Percentiles rank a stretch among this genome's conserved stretches.
Evolutionary conservation across 495 filamentous ascomycete species (phyloP).

Genomic region (Aspergillus nidulans): DNA sequence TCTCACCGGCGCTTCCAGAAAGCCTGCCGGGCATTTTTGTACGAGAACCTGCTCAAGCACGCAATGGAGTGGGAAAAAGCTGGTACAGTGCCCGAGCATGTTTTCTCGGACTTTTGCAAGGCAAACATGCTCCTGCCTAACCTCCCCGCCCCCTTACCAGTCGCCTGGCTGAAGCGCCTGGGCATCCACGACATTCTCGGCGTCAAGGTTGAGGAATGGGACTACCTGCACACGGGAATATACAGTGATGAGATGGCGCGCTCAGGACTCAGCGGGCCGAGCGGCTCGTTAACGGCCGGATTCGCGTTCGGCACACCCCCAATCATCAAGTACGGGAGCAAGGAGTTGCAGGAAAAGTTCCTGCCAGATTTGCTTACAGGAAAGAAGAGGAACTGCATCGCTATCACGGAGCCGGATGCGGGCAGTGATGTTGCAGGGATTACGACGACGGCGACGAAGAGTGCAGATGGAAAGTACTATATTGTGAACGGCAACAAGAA

Average conservation of each 20-base stretch:
- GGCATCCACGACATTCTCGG: slow-evolving; percentile 63
- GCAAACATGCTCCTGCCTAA: slow-evolving; percentile 62
- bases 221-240: slow-evolving; percentile 66
- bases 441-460: slow-evolving; percentile 60
- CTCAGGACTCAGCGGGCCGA: slow-evolving; percentile 58
- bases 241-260: slow-evolving; percentile 65
- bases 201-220: slow-evolving; percentile 71
- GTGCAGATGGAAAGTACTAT: slow-evolving; percentile 59
- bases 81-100: slow-evolving; percentile 56
- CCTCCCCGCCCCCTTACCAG: slow-evolving; percentile 62
- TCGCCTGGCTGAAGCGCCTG: slow-evolving; percentile 59
- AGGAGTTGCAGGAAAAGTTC: slow-evolving; percentile 55
- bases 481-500: slow-evolving; percentile 76
- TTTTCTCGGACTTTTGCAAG: slow-evolving; percentile 57
- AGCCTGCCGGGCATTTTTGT: slow-evolving; percentile 60
- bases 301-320: slow-evolving; percentile 69
- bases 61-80: slow-evolving; percentile 64
- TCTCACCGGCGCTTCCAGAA: slow-evolving; percentile 62
- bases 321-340: slow-evolving; percentile 61
- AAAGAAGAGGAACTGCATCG: slow-evolving; percentile 64
- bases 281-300: slow-evolving; percentile 58
- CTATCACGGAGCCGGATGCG: slow-evolving; percentile 71
- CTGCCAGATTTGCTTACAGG: slow-evolving; percentile 65
- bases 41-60: slow-evolving; percentile 53
- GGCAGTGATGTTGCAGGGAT: slow-evolving; percentile 72